Base-by-base conservation (phyloP, 2,329 filamentous ascomycete species). In the Blastomyces parvus region DNA sequence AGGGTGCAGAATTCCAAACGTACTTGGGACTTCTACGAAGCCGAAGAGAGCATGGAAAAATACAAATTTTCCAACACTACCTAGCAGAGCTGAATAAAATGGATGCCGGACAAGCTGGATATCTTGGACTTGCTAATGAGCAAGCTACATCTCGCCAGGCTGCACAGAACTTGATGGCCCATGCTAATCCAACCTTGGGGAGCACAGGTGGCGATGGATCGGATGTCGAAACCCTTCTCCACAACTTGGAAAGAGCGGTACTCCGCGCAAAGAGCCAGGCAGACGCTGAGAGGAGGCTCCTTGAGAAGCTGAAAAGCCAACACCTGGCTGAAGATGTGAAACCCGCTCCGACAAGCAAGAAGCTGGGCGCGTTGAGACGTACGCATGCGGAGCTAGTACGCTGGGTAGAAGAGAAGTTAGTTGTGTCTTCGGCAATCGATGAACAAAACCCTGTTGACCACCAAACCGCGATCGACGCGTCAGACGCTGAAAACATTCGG, bases 391-490 rank as follows among this genome's bases (percentile, higher is more conserved):
- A 81, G 64, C 71, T 83, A 53, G 75, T 82, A 5, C 73, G 77
- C 55, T 83, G 81, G 81, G 75, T 83, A 7, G 80, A 83, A 67
- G 74, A 76, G 50, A 80, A 81, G 53, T 67, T 83, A 56, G 73
- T 77, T 22, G 25, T 30, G 8, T 59, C 57, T 46, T 78, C 66
- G 19, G 70, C 71, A 55, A 70, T 68, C 5, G 70, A 70, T 59
- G 68, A 68, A 5, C 74, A 75, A 30, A 71, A 71, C 44, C 69
- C 63, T 33, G 63, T 68, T 36, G 62, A 71, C 1, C 68, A 71
- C 30, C 70, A 73, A n/a, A 62, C 73, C 6, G 64, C 68, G 13
- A 70, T 6, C 11, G 42, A 61, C 14, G 53, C 36, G 14, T 44
- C 59, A n/a, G 69, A 73, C 55, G 72, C 73, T 60, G 69, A 74